These are phyloP conservation scores for Fusarium concolor DNA, from an alignment of 2,329 filamentous ascomycete species.

Conservation along the genomic window DNA sequence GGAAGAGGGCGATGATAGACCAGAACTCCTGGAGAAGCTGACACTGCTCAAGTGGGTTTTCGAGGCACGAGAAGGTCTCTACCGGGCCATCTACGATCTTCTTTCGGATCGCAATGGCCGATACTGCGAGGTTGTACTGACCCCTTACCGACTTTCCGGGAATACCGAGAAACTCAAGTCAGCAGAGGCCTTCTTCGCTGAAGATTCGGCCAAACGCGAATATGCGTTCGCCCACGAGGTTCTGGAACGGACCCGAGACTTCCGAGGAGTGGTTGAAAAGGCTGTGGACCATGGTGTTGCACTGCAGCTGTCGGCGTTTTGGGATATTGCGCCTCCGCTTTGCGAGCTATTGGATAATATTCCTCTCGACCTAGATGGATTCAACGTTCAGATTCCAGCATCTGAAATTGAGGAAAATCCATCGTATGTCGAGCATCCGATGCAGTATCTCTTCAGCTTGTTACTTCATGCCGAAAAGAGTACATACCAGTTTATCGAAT, in stretches of 20 bases:
- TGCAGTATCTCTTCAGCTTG: conserved; percentile 91
- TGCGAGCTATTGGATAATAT: conserved; percentile 83
- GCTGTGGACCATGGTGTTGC: conserved; percentile 91
- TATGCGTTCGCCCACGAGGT: conserved; percentile 77
- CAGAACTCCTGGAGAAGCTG: conserved; percentile 92
- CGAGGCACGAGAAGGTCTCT: conserved; percentile 87
- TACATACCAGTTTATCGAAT: conserved; percentile 97
- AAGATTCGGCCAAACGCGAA: conserved; percentile 80
- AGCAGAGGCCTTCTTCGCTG: conserved; percentile 83
- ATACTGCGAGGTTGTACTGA: conserved; percentile 85
- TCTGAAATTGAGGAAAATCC: conserved; percentile 89
- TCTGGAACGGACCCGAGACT: conserved; percentile 78
- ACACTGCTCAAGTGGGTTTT: conserved; percentile 98
- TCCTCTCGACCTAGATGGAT: conserved; percentile 67
- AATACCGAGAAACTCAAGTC: conserved; percentile 83
- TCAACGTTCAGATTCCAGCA: conserved; percentile 81
- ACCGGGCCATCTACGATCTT: conserved; percentile 87
- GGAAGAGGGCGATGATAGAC: conserved; percentile 94
- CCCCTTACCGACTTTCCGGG: conserved; percentile 80
- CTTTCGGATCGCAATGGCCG: conserved; percentile 86
- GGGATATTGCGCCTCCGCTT: conserved; percentile 93
- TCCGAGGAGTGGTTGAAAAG: conserved; percentile 82
- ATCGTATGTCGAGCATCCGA: conserved; percentile 79
- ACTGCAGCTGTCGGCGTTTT: conserved; percentile 92
- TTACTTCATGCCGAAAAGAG: conserved; percentile 90